Evolutionary conservation across 768 basidiomycete genomes (phyloP).

Genomic region (Agaricus blazei): DNA sequence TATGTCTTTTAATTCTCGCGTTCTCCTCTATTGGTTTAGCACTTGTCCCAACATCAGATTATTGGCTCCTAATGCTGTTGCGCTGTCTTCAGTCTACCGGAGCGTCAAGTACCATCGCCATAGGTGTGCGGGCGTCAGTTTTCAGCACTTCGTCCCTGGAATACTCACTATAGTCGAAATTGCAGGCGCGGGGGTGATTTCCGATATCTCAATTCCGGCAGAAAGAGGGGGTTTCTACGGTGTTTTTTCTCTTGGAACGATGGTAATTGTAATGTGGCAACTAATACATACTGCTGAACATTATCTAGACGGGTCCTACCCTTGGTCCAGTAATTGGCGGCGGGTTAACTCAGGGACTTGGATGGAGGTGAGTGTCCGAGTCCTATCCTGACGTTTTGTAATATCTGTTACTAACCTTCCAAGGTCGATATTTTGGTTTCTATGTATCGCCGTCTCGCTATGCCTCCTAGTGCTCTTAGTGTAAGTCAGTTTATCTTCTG

Average conservation of each 20-base stretch:
- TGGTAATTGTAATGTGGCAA: constrained; percentile 27
- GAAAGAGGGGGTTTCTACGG: constrained; percentile 78
- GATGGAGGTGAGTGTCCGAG: constrained; percentile 55
- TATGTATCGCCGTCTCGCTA: constrained; percentile 41
- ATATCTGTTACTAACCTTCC: background rate
- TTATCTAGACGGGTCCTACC: constrained; percentile 45
- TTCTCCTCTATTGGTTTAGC: constrained; percentile 63
- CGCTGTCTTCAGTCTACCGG: constrained; percentile 77
- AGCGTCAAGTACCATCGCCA: constrained; percentile 71
- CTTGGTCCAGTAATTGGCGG: constrained; percentile 61
- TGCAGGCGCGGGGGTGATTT: constrained; percentile 68
- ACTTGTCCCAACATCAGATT: constrained; percentile 47
- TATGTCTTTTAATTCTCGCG: constrained; percentile 58
- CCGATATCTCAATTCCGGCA: constrained; percentile 66
- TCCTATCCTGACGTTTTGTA: background rate
- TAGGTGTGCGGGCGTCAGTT: constrained; percentile 36
- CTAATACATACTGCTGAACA: background rate
- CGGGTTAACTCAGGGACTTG: constrained; percentile 47
- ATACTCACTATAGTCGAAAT: background rate
- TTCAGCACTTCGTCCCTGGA: background rate
- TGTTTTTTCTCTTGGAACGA: constrained; percentile 56
- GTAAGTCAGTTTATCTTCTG: constrained; percentile 23
- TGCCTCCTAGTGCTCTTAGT: constrained; percentile 44
- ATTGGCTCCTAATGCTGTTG: constrained; percentile 78
- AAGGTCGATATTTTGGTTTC: constrained; percentile 62